phyloP scores from a whole-genome alignment of 1,284 basidiomycete genomes.

The Thecaphora thlaspeos region DNA sequence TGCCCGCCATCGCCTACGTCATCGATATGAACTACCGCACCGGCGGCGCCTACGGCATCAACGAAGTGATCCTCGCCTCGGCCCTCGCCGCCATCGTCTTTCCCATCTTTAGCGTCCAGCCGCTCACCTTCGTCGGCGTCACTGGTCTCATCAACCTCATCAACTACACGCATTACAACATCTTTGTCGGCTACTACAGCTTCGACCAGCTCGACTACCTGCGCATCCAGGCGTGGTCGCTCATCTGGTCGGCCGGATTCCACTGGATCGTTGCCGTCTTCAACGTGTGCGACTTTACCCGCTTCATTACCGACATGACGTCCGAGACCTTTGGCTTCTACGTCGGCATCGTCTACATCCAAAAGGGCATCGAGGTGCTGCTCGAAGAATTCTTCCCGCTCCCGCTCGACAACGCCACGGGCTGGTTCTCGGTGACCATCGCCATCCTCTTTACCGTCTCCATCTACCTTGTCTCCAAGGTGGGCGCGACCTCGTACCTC shows the following conservation, averaged over 20 bases:
- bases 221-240: slow-evolving; percentile 68
- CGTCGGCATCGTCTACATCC: slow-evolving; percentile 55
- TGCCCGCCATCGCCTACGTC: slow-evolving; percentile 89
- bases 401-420: slow-evolving; percentile 54
- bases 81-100: slow-evolving; percentile 86
- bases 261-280: slow-evolving; percentile 83
- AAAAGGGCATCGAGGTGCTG: slow-evolving; percentile 60
- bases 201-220: slow-evolving; percentile 45
- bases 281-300: slow-evolving; percentile 64
- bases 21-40: slow-evolving; percentile 85
- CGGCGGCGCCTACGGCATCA: slow-evolving; percentile 81
- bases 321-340: slow-evolving; percentile 88
- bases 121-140: slow-evolving; percentile 87
- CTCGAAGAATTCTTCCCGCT: slow-evolving; percentile 56
- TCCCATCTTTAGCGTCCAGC: slow-evolving; percentile 83
- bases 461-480: slow-evolving; percentile 55
- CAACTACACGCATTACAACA: slow-evolving; percentile 56
- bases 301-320: slow-evolving; percentile 68
- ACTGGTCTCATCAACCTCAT: slow-evolving; percentile 67
- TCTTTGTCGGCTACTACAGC: slow-evolving; percentile 50
- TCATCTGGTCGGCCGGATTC: slow-evolving; percentile 87
- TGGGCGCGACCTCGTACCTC: slow-evolving; percentile 48
- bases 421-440: slow-evolving; percentile 60
- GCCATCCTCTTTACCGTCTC: slow-evolving; percentile 60
- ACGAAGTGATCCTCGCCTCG: slow-evolving; percentile 67